phyloP scores from a whole-genome alignment of 495 filamentous ascomycete species.

The Neurospora sp. region DNA sequence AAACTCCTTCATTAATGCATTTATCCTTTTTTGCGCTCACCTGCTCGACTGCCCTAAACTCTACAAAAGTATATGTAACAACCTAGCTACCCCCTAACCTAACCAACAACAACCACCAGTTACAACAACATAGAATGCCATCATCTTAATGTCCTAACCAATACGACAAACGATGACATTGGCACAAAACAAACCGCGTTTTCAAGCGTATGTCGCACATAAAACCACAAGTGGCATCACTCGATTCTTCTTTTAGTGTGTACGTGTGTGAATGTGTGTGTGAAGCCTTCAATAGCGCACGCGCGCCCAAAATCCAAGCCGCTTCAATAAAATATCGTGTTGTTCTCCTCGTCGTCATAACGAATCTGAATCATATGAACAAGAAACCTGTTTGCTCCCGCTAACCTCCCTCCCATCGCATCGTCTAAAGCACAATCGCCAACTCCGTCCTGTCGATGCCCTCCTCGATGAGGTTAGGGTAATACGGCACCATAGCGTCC shows the following conservation, averaged over 20 bases:
- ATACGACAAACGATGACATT: background rate
- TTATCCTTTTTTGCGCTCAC: background rate
- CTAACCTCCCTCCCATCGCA: background rate
- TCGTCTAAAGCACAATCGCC: constrained; percentile 63
- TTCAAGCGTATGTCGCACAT: background rate
- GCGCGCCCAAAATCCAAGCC: background rate
- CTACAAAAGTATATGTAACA: background rate
- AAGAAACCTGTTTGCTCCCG: background rate
- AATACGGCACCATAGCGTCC: constrained; percentile 93
- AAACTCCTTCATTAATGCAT: background rate
- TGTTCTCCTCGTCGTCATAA: background rate
- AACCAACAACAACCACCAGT: background rate
- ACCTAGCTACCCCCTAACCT: background rate
- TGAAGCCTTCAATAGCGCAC: background rate
- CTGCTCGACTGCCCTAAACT: background rate
- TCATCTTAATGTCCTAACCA: background rate
- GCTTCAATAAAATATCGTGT: background rate
- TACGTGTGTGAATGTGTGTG: background rate
- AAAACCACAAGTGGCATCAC: background rate
- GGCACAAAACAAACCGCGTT: background rate
- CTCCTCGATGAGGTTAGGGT: constrained; percentile 72
- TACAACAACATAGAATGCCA: background rate
- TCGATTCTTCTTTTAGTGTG: background rate
- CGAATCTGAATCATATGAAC: background rate
- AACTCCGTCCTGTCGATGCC: constrained; percentile 66